A percentile compares a stretch with the other conserved stretches of the same genome.
Conservation (phyloP, 2,329 filamentous ascomycete species). For the Aspergillus pseudonomiae region DNA sequence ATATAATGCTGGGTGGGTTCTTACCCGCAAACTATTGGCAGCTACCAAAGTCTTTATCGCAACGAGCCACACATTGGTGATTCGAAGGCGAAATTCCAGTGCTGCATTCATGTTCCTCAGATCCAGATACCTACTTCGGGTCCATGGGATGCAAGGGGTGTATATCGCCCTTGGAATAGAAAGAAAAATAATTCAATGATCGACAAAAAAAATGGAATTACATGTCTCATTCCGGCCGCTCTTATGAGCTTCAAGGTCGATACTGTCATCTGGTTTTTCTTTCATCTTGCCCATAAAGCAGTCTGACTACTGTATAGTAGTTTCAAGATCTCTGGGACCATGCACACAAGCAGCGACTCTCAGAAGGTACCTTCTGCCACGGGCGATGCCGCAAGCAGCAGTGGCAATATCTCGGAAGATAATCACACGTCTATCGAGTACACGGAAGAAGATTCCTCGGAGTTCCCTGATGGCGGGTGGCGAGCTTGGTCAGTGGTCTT, state of each 20-base stretch:
- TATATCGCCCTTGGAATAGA: neutral
- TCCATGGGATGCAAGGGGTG: constrained; percentile 1
- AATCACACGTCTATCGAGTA: neutral
- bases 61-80: neutral
- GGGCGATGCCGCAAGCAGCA: neutral
- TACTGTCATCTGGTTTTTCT: neutral
- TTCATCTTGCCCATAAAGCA: neutral
- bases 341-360: neutral
- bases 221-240: neutral
- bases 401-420: neutral
- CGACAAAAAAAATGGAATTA: neutral
- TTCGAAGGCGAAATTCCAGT: neutral
- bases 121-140: neutral
- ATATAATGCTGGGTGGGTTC: neutral
- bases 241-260: neutral
- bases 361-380: neutral
- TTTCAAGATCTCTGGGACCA: neutral
- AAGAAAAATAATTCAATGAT: neutral
- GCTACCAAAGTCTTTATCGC: neutral
- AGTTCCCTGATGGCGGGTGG: constrained; percentile 40
- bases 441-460: neutral
- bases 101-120: neutral
- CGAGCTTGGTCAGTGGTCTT: constrained; percentile 44
- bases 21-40: neutral
- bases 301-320: neutral